These are phyloP conservation scores for Pseudogymnoascus verrucosus DNA, from an alignment of 2,329 filamentous ascomycete genomes.

Conservation along the genomic window DNA sequence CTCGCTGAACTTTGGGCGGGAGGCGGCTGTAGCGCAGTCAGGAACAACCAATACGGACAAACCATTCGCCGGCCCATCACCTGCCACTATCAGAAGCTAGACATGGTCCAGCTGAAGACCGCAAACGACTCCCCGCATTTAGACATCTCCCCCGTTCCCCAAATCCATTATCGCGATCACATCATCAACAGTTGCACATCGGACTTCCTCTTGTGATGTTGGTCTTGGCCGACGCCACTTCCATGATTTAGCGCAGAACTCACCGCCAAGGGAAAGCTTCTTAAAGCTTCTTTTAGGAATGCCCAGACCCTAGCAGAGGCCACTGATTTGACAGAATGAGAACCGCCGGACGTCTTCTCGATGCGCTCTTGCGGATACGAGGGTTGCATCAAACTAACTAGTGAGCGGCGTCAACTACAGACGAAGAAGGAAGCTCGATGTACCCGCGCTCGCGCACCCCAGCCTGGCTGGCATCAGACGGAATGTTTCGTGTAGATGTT, in stretches of 20 bases:
- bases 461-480: background rate
- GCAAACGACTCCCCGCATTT: background rate
- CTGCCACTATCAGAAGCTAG: background rate
- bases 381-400: background rate
- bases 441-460: background rate
- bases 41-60: background rate
- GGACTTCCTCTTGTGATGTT: background rate
- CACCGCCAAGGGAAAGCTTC: background rate
- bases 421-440: constrained; percentile 3
- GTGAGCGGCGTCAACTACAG: background rate
- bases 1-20: background rate
- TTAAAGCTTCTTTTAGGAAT: background rate
- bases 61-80: background rate
- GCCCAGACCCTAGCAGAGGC: background rate
- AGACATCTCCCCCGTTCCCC: background rate
- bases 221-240: constrained; percentile 4
- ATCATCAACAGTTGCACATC: background rate
- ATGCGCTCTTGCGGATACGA: background rate
- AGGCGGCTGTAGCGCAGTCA: background rate
- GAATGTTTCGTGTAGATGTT: background rate
- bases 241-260: background rate
- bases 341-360: background rate
- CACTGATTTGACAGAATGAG: background rate
- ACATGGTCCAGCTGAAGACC: background rate
- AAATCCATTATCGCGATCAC: background rate